A percentile compares a stretch with the other conserved stretches of the same genome.
phyloP scores from a whole-genome alignment of 371 early-diverging fungal genomes.

The Mortierella sp. region DNA sequence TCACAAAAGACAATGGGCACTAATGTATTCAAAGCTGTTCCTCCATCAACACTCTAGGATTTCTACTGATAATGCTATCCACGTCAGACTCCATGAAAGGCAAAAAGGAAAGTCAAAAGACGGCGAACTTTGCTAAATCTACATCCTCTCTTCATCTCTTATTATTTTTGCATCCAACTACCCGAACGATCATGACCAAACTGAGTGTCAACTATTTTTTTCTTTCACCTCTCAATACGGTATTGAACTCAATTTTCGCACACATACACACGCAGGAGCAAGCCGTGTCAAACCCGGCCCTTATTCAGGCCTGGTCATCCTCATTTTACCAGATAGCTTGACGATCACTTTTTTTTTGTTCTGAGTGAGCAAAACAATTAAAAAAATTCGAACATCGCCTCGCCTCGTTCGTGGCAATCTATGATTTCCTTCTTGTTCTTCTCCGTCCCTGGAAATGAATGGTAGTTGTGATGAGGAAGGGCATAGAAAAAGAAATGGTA shows the following conservation, averaged over 20 bases:
- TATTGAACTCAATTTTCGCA: neutral
- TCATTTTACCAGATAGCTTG: neutral
- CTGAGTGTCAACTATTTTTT: neutral
- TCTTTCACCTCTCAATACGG: neutral
- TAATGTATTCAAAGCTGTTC: no score
- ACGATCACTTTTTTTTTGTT: neutral
- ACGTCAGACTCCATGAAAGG: neutral
- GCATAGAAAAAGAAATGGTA: no score
- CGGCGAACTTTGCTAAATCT: neutral
- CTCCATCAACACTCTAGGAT: no score
- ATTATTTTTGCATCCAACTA: neutral
- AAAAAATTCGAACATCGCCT: neutral
- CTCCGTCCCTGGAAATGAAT: neutral
- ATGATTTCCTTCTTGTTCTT: neutral
- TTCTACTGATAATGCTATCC: no score
- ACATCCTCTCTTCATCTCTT: neutral
- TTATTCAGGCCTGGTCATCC: neutral
- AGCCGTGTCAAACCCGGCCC: neutral
- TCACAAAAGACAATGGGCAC: no score
- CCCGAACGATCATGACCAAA: neutral
- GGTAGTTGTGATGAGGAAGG: neutral
- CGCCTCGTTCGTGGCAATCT: neutral
- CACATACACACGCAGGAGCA: neutral
- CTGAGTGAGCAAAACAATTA: neutral
- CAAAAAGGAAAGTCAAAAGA: neutral